Percentiles rank a stretch among this genome's conserved stretches.
Conservation (phyloP, 306 rosid species). For the Pyrus betulifolia region DNA sequence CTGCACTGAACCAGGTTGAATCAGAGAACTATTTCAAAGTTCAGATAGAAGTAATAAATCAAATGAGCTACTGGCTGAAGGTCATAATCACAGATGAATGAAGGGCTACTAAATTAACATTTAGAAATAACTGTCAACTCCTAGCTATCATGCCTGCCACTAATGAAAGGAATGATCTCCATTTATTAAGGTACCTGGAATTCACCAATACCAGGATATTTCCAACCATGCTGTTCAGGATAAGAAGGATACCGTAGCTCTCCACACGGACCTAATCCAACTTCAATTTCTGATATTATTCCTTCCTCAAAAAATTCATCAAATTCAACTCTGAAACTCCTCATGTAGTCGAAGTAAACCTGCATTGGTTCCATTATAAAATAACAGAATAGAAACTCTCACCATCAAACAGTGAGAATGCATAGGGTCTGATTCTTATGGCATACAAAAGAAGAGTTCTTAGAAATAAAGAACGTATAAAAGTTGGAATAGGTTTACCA, state of each 20-base stretch:
- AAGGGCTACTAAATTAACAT: not conserved
- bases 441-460: too few species aligned
- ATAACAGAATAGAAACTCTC: not conserved
- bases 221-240: slow-evolving; percentile 84
- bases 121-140: not conserved
- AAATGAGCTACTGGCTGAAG: not conserved
- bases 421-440: not conserved
- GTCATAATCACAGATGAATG: not conserved
- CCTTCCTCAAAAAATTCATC: slow-evolving; percentile 61
- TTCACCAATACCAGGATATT: slow-evolving; percentile 88
- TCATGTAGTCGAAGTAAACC: slow-evolving; percentile 76
- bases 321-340: slow-evolving; percentile 75
- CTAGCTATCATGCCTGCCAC: not conserved
- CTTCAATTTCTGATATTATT: slow-evolving; percentile 60
- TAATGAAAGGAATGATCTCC: not conserved
- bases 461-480: too few species aligned
- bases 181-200: slow-evolving; percentile 50
- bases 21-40: slow-evolving; percentile 6
- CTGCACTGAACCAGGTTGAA: not conserved
- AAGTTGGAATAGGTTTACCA: too few species aligned
- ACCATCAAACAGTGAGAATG: not conserved
- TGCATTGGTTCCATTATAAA: not conserved
- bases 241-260: slow-evolving; percentile 76
- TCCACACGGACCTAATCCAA: slow-evolving; percentile 86
- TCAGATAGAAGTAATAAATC: not conserved